phyloP scores from a whole-genome alignment of 441 rosid species.

The Raphanus hybrid region DNA sequence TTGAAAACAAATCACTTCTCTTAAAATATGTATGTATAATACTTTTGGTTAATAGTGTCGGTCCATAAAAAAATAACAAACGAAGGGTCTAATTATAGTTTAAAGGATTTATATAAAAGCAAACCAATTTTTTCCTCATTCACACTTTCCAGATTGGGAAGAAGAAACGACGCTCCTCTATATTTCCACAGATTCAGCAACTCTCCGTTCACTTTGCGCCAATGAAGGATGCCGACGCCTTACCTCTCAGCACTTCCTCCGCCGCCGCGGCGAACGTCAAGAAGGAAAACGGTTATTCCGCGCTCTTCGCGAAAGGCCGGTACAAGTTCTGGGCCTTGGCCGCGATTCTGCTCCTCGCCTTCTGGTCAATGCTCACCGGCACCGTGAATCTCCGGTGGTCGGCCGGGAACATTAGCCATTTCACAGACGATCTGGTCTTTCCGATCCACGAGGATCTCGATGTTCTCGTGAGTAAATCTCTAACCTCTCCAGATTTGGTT shows the following conservation, averaged over 20 bases:
- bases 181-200: slow-evolving; percentile 17
- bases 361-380: slow-evolving; percentile 81
- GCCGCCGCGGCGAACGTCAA: slow-evolving; percentile 34
- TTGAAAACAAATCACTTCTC: background rate
- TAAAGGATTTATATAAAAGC: slow-evolving; percentile 10
- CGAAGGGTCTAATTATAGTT: background rate
- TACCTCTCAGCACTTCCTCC: slow-evolving; percentile 35
- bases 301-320: slow-evolving; percentile 49
- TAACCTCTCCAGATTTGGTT: slow-evolving; percentile 11
- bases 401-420: slow-evolving; percentile 49
- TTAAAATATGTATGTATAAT: background rate
- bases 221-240: slow-evolving; percentile 49
- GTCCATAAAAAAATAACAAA: background rate
- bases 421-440: slow-evolving; percentile 43
- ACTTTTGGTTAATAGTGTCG: background rate
- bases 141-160: slow-evolving; percentile 27
- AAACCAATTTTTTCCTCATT: background rate
- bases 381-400: slow-evolving; percentile 81
- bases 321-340: slow-evolving; percentile 70
- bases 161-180: slow-evolving; percentile 15
- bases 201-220: slow-evolving; percentile 23
- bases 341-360: slow-evolving; percentile 63
- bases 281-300: slow-evolving; percentile 46
- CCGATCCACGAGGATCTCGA: slow-evolving; percentile 65
- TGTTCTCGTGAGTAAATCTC: slow-evolving; percentile 50